A percentile compares a stretch with the other conserved stretches of the same genome.
These are phyloP conservation scores for Zygosaccharomyces sapae DNA, from an alignment of 1,139 yeast species.

Conservation along the genomic window DNA sequence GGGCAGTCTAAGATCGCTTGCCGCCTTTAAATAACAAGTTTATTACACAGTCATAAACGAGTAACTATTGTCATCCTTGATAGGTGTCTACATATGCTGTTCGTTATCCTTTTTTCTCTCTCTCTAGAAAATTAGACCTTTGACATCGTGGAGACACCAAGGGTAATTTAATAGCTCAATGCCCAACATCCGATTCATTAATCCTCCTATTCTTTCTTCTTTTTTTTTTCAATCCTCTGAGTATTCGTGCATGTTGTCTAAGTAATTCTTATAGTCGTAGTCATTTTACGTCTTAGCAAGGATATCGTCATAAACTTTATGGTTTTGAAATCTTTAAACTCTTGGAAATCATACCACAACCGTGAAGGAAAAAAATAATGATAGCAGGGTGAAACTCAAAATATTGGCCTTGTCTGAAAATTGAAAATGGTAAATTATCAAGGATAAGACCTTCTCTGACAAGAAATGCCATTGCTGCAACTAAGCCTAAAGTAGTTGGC, in stretches of 20 bases:
- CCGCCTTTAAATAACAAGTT: too few relatives aligned
- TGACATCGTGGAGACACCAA: neutral
- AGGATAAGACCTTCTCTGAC: conserved; percentile 47
- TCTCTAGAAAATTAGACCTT: too few relatives aligned
- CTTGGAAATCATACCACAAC: conserved; percentile 89
- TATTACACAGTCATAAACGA: too few relatives aligned
- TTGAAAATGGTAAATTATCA: conserved; percentile 61
- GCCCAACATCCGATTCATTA: neutral
- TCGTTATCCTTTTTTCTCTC: too few relatives aligned
- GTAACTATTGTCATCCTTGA: too few relatives aligned
- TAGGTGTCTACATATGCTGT: too few relatives aligned
- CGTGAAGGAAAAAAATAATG: conserved; percentile 65
- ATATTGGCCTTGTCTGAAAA: conserved; percentile 48
- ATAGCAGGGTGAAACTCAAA: conserved; percentile 74
- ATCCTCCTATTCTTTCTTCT: too few relatives aligned
- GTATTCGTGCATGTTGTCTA: neutral
- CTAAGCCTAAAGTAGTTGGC: conserved; percentile 79
- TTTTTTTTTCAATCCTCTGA: neutral
- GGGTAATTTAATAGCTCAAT: neutral
- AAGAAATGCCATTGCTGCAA: conserved; percentile 63
- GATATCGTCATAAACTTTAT: conserved; percentile 33
- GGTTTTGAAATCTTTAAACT: conserved; percentile 88
- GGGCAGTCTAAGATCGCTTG: too few relatives aligned
- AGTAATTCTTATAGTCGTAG: too few relatives aligned
- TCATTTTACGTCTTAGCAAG: neutral